A percentile compares a stretch with the other conserved stretches of the same genome.
Evolutionary conservation across 2,329 filamentous ascomycete genomes (phyloP).

Genomic region (Fusarium sacchari): DNA sequence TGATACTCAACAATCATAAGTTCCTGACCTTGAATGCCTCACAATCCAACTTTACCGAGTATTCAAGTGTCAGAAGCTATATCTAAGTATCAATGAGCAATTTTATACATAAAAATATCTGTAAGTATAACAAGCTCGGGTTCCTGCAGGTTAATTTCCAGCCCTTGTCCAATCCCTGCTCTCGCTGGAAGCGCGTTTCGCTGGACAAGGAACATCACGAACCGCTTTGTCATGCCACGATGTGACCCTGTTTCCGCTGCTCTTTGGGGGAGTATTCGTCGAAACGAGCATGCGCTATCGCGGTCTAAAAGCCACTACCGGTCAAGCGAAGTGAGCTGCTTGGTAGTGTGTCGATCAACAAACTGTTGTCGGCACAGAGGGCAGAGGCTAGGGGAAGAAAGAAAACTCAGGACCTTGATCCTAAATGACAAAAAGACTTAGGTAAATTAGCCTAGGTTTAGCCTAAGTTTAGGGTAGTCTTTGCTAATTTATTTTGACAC

Average conservation of each 20-base stretch:
- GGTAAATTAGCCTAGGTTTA: no score
- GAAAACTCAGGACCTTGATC: no score
- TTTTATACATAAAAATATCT: conserved; percentile 13
- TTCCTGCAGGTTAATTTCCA: conserved; percentile 44
- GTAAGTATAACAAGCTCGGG: conserved; percentile 17
- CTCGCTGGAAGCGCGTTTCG: conserved; percentile 36
- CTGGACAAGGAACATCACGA: conserved; percentile 12
- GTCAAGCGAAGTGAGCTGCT: conserved; percentile 28
- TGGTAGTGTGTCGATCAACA: conserved; percentile 1
- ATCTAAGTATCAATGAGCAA: not conserved
- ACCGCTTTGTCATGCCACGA: conserved; percentile 12
- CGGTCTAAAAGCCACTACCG: not conserved
- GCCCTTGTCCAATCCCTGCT: conserved; percentile 35
- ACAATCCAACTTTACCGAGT: not conserved
- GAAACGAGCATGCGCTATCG: conserved; percentile 8
- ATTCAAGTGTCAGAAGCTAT: not conserved
- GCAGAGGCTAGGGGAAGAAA: no score
- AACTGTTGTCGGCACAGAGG: not conserved
- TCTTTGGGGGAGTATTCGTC: not conserved
- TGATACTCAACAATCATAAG: not conserved
- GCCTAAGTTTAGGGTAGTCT: no score
- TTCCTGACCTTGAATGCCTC: not conserved
- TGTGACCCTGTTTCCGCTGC: conserved; percentile 1
- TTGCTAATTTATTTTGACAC: no score
- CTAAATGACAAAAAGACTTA: no score